Conservation (phyloP, 192 early-diverging fungal genomes). For the Powellomyces hirtus region DNA sequence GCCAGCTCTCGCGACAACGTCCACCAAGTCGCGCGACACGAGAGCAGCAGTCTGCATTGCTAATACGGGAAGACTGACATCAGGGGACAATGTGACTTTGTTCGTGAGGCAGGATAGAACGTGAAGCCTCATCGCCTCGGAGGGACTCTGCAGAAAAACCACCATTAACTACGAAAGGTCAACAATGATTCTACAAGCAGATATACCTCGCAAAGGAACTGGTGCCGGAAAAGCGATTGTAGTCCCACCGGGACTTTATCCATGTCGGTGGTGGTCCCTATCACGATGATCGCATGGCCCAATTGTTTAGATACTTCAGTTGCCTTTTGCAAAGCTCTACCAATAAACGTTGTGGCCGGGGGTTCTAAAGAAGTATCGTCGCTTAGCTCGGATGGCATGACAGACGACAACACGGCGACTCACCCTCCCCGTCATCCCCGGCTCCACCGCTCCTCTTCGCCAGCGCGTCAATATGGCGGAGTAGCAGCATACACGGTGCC, state of each 20-base stretch:
- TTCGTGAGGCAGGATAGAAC: conserved; percentile 59
- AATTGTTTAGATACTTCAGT: conserved; percentile 30
- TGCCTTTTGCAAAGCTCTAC: conserved; percentile 52
- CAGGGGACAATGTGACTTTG: conserved; percentile 62
- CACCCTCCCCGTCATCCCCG: conserved; percentile 33
- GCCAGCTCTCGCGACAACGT: conserved; percentile 67
- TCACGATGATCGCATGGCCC: conserved; percentile 67
- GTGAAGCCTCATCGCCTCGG: conserved; percentile 30
- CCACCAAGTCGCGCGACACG: conserved; percentile 79
- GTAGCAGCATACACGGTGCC: conserved; percentile 81
- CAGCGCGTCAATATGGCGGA: conserved; percentile 77
- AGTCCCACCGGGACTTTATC: conserved; percentile 79
- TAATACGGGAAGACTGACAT: conserved; percentile 70
- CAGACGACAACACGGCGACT: background rate
- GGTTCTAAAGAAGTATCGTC: conserved; percentile 38
- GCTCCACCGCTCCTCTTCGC: conserved; percentile 56
- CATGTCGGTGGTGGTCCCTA: conserved; percentile 76
- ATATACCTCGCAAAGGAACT: conserved; percentile 65
- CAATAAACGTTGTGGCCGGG: conserved; percentile 50
- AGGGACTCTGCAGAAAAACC: conserved; percentile 32
- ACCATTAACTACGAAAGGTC: background rate
- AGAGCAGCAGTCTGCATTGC: conserved; percentile 93
- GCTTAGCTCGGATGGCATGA: background rate
- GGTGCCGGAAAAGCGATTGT: conserved; percentile 75
- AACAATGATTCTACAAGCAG: background rate